A percentile compares a stretch with the other conserved stretches of the same genome.
phyloP scores from a whole-genome alignment of 2,329 filamentous ascomycete species.

The Pestalotiopsis sp. region DNA sequence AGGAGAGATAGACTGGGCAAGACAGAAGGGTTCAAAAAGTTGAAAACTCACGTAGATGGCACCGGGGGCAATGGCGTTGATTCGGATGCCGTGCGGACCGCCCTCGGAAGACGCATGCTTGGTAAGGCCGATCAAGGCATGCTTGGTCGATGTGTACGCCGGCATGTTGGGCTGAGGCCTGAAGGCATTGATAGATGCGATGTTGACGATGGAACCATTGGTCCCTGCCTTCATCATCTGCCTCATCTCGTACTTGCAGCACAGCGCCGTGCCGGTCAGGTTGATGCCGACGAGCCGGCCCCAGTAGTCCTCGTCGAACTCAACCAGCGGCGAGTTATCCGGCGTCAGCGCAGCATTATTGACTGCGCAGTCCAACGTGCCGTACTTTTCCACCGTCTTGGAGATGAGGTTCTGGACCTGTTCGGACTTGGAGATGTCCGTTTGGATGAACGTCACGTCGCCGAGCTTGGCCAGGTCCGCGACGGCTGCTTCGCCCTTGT shows the following conservation, averaged over 20 bases:
- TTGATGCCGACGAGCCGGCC: constrained; percentile 39
- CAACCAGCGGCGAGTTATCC: constrained; percentile 27
- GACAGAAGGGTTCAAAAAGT: neutral
- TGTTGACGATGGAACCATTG: constrained; percentile 40
- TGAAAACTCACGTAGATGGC: constrained; percentile 21
- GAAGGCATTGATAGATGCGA: constrained; percentile 41
- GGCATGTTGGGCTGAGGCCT: constrained; percentile 36
- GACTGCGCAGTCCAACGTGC: constrained; percentile 43
- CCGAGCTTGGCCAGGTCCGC: constrained; percentile 19
- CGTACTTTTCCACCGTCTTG: constrained; percentile 35
- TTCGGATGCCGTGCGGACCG: constrained; percentile 33
- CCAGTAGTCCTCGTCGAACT: constrained; percentile 38
- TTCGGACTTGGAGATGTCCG: constrained; percentile 25
- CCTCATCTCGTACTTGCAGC: constrained; percentile 41
- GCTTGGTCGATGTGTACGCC: constrained; percentile 45
- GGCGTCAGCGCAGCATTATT: constrained; percentile 39
- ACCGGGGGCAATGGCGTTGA: constrained; percentile 35
- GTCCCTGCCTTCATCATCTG: constrained; percentile 38
- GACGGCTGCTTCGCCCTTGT: constrained; percentile 20
- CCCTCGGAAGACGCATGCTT: constrained; percentile 38
- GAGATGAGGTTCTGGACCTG: constrained; percentile 24
- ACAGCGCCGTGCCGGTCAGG: constrained; percentile 41
- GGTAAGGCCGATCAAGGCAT: constrained; percentile 44
- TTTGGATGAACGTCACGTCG: constrained; percentile 24
- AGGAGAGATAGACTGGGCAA: neutral